phyloP scores from a whole-genome alignment of 2,329 filamentous ascomycete species.

The Westerdykella sp. region DNA sequence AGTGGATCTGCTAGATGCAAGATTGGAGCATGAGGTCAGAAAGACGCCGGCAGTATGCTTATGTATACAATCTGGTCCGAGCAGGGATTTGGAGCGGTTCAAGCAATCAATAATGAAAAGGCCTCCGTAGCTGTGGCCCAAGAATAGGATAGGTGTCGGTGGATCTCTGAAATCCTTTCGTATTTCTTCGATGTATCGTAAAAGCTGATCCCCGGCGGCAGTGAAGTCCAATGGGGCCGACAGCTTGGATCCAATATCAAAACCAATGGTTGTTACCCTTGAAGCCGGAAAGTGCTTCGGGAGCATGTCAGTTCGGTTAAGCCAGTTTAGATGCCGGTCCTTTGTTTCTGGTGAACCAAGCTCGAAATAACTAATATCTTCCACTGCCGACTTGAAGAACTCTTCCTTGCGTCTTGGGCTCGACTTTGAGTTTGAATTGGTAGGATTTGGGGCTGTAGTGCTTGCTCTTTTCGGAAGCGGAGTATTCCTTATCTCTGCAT shows the following conservation, averaged over 20 bases:
- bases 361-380: too few relatives aligned
- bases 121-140: constrained; percentile 3
- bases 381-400: too few relatives aligned
- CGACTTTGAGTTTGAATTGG: too few relatives aligned
- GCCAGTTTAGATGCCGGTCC: constrained; percentile 1
- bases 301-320: constrained; percentile 5
- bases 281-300: constrained; percentile 3
- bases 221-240: neutral
- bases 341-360: too few relatives aligned
- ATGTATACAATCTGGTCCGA: neutral
- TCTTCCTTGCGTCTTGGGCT: too few relatives aligned
- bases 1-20: neutral
- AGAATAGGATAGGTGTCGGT: constrained; percentile 6
- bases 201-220: constrained; percentile 3
- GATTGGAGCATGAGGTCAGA: constrained; percentile 1
- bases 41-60: constrained; percentile 3
- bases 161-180: neutral
- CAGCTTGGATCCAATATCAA: constrained; percentile 1
- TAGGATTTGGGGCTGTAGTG: too few relatives aligned
- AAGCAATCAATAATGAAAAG: constrained; percentile 2
- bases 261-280: constrained; percentile 3
- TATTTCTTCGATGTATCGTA: constrained; percentile 2
- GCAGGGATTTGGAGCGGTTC: neutral
- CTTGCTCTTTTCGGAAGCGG: too few relatives aligned
- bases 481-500: too few relatives aligned